Conservation (phyloP, 2,329 filamentous ascomycete species). For the Daldinia eschscholtzii region DNA sequence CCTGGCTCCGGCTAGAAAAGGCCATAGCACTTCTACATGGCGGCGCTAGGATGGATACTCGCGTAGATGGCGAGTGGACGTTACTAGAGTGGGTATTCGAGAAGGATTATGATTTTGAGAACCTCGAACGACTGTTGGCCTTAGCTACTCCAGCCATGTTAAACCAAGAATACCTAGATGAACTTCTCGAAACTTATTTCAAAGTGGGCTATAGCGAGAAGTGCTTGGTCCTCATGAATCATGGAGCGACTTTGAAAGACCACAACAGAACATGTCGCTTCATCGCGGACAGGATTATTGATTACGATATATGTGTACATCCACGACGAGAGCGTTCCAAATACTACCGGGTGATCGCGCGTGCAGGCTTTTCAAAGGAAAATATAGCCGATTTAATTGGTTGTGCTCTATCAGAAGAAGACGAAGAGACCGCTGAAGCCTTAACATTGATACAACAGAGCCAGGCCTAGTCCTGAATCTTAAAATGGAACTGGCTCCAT, state of each 20-base stretch:
- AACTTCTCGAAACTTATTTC: not conserved
- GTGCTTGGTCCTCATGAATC: not conserved
- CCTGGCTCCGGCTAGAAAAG: not conserved
- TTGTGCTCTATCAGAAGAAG: not conserved
- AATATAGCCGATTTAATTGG: not conserved
- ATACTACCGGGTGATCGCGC: not conserved
- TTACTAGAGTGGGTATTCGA: constrained; percentile 1
- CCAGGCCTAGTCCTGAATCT: not conserved
- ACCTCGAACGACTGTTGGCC: not conserved
- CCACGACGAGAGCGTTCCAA: too few relatives aligned
- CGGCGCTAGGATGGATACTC: constrained; percentile 14
- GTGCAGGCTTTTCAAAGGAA: not conserved
- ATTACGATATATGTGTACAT: too few relatives aligned
- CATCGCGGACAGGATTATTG: too few relatives aligned
- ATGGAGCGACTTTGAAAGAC: not conserved
- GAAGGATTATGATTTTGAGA: not conserved
- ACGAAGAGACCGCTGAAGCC: not conserved
- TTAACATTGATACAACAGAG: not conserved
- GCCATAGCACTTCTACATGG: not conserved
- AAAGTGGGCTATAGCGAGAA: too few relatives aligned
- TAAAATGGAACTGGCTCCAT: not conserved
- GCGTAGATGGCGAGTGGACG: not conserved
- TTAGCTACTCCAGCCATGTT: not conserved
- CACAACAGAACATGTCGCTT: not conserved
- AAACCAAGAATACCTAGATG: not conserved